Conservation (phyloP, 345 rosid species). For the Melastoma malabathricum region DNA sequence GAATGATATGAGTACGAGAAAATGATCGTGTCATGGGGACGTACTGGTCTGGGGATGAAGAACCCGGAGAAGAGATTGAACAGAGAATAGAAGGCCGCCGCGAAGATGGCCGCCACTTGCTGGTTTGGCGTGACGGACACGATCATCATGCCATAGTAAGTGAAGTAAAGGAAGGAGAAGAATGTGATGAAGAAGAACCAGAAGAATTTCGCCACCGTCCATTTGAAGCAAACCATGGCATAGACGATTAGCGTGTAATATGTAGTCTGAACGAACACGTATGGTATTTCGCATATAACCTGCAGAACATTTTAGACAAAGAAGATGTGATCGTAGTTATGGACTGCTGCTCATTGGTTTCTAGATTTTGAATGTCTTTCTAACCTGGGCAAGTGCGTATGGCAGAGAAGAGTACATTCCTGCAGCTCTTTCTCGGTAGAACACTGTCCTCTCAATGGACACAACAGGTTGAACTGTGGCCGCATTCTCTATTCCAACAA, state of each 20-base stretch:
- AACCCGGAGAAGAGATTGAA: conserved; percentile 89
- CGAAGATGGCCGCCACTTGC: conserved; percentile 70
- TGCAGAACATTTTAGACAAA: too few relatives aligned
- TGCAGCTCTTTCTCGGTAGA: conserved; percentile 68
- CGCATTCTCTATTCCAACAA: conserved; percentile 55
- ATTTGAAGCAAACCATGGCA: conserved; percentile 64
- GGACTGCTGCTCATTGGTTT: too few relatives aligned
- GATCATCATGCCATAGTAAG: conserved; percentile 95
- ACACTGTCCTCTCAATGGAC: conserved; percentile 59
- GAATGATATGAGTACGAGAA: too few relatives aligned
- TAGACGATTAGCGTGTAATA: conserved; percentile 62
- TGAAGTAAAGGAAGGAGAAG: conserved; percentile 87
- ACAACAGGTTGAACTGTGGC: conserved; percentile 58
- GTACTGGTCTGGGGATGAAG: conserved; percentile 73
- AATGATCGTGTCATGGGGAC: too few relatives aligned
- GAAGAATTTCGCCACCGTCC: conserved; percentile 60
- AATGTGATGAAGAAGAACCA: conserved; percentile 62
- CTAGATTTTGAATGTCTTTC: too few relatives aligned
- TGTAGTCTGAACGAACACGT: conserved; percentile 44
- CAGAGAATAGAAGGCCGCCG: conserved; percentile 60
- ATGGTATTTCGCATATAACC: conserved; percentile 72
- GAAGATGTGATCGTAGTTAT: too few relatives aligned
- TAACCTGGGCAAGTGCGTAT: conserved; percentile 57
- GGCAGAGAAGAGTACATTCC: conserved; percentile 68
- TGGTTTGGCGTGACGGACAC: conserved; percentile 77